These are phyloP conservation scores for Cardiospermum halicacabum DNA, from an alignment of 345 rosid species.

Conservation along the genomic window DNA sequence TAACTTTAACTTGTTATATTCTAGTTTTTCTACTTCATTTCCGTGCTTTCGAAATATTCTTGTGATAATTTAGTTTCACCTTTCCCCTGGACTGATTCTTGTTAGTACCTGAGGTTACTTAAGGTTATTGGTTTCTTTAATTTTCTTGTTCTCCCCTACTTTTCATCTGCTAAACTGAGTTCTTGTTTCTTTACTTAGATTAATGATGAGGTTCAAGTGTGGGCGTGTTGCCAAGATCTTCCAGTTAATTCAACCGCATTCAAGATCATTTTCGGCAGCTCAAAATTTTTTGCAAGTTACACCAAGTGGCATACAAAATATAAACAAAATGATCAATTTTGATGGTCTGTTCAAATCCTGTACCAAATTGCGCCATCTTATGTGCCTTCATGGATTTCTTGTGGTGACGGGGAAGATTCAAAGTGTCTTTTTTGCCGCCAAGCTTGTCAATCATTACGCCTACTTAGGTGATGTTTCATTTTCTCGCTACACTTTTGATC, in stretches of 20 bases:
- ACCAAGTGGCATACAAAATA: conserved; percentile 8
- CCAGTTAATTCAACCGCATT: conserved; percentile 12
- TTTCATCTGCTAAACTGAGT: neutral
- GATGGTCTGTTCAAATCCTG: conserved; percentile 33
- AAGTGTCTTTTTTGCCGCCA: conserved; percentile 25
- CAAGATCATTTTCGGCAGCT: conserved; percentile 25
- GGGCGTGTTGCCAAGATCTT: conserved; percentile 21
- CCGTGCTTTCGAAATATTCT: neutral
- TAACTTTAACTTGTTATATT: conserved; percentile 20
- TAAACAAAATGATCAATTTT: conserved; percentile 26
- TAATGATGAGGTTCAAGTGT: conserved; percentile 30
- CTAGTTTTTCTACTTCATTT: neutral
- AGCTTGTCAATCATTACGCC: conserved; percentile 47
- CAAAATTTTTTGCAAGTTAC: conserved; percentile 22
- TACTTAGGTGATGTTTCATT: conserved; percentile 27
- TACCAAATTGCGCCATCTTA: conserved; percentile 27
- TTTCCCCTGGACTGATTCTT: neutral
- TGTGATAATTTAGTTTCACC: neutral
- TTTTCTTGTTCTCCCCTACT: too few relatives aligned
- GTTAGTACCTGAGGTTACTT: neutral
- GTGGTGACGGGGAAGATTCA: conserved; percentile 33
- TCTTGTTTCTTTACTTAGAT: conserved; percentile 24
- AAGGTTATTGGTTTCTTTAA: too few relatives aligned
- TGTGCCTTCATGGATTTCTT: conserved; percentile 40
- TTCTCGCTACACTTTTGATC: conserved; percentile 35